Conservation (phyloP, 2,329 filamentous ascomycete species). For the Fusarium sacchari region DNA sequence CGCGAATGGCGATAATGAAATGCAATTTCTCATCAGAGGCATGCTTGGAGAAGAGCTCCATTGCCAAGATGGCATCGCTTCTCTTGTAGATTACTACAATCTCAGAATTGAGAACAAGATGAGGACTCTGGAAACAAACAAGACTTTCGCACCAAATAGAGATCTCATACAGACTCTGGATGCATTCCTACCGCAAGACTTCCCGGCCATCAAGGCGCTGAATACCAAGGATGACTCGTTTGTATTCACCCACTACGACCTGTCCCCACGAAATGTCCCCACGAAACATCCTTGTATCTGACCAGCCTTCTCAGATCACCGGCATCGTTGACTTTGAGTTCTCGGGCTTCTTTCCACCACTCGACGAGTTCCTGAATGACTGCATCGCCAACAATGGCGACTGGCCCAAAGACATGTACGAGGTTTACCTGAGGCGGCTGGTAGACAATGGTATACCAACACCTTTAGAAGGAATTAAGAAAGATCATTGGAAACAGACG, state of each 20-base stretch:
- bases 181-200: neutral
- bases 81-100: neutral
- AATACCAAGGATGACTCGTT: neutral
- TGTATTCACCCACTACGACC: constrained; percentile 11
- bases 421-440: neutral
- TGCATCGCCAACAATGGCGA: neutral
- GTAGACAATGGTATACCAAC: neutral
- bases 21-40: neutral
- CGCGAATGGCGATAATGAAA: rapidly evolving
- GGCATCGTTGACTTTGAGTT: constrained; percentile 22
- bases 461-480: neutral
- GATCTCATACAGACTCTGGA: neutral
- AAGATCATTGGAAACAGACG: neutral
- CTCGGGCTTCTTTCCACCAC: constrained; percentile 2
- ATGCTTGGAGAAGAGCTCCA: neutral
- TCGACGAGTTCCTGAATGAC: constrained; percentile 15
- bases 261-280: constrained; percentile 12
- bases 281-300: constrained; percentile 7
- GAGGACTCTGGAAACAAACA: neutral
- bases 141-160: neutral
- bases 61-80: rapidly evolving
- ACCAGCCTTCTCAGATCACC: neutral
- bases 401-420: neutral
- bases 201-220: rapidly evolving
- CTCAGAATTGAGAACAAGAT: neutral